Percentiles rank a stretch among this genome's conserved stretches.
Conservation (phyloP, 352 stramenopile species). For the Phytophthora sp. region DNA sequence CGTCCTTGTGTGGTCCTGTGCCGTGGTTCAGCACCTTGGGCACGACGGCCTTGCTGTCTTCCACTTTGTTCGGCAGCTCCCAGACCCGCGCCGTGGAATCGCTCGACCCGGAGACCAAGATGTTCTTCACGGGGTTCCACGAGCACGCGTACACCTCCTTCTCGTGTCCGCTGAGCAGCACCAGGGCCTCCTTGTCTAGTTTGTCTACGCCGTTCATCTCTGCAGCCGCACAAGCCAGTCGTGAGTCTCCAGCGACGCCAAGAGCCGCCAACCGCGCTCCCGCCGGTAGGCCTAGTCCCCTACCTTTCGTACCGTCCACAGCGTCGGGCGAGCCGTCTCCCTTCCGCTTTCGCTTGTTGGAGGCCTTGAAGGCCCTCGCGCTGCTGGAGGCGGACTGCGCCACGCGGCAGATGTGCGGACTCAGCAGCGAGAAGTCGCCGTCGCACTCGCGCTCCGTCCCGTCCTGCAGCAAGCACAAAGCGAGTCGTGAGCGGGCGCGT, state of each 20-base stretch:
- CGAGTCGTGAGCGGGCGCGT: too few species aligned
- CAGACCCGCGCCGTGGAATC: constrained; percentile 96
- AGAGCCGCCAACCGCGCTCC: not conserved
- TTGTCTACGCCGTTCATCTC: constrained; percentile 76
- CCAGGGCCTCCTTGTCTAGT: constrained; percentile 59
- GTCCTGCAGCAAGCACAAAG: constrained; percentile 52
- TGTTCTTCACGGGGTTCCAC: constrained; percentile 96
- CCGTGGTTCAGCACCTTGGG: constrained; percentile 80
- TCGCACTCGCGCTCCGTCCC: constrained; percentile 87
- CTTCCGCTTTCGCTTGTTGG: constrained; percentile 89
- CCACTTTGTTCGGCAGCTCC: constrained; percentile 84
- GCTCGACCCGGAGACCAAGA: constrained; percentile 96
- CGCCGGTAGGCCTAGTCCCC: not conserved
- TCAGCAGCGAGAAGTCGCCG: constrained; percentile 92
- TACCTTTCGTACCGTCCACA: constrained; percentile 73
- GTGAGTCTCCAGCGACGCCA: not conserved
- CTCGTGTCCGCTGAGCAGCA: constrained; percentile 82
- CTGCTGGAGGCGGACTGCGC: constrained; percentile 79
- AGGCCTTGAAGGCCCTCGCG: constrained; percentile 59
- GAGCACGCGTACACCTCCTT: constrained; percentile 97
- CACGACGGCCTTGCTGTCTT: constrained; percentile 39
- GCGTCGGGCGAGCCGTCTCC: constrained; percentile 67
- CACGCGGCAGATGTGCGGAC: constrained; percentile 90
- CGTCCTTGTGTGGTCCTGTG: constrained; percentile 95
- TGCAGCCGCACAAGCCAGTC: constrained; percentile 21